Base-by-base conservation (phyloP, 2,329 filamentous ascomycete species). In the Fusarium abutilonis region DNA sequence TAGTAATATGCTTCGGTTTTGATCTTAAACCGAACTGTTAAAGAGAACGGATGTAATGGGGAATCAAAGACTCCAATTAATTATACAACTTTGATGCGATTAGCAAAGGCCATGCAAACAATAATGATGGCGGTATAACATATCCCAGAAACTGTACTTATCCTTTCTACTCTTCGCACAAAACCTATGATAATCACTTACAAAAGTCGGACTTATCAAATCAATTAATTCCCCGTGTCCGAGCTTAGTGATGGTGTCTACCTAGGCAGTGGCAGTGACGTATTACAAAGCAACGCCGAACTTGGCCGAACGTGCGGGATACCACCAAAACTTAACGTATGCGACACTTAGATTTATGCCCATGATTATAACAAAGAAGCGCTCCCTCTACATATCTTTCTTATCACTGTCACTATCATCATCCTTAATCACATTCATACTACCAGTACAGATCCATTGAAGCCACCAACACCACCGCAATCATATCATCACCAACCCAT, bases 221-320 rank as follows among this genome's bases (percentile, higher is more conserved):
- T 43, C 8, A 14, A 4, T 31, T 26, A 19, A 13, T 5, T 58
- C 8, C 4, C 3, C 29, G 42, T 57, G 23, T 57, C 42, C 52
- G 32, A 36, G 32, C 5, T 31, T 17, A 15, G 17, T 14, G 14
- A 56, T 60, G 56, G 57, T 43, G 36, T 52, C 47, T 26, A 69
- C 49, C 47, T 26, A 69, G 63, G 65, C 67, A 66, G 66, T 68
- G 59, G 41, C 57, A 63, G 63, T 73, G 73, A 73, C 72, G 75
- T 73, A 78, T 78, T 78, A 78, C 77, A 76, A 78, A 78, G 77
- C 77, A 76, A 59, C 64, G 57, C 73, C 59, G 73, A 73, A 73
- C 43, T 54, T 66, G 42, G 31, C 70, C 59, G 56, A 71, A 70
- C 45, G 43, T 55, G 50, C 66, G 60, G 47, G 63, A 29, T 29